Percentiles rank a stretch among this genome's conserved stretches.
These are phyloP conservation scores for Soucietia sequanensis DNA, from an alignment of 805 yeast species.

Conservation along the genomic window DNA sequence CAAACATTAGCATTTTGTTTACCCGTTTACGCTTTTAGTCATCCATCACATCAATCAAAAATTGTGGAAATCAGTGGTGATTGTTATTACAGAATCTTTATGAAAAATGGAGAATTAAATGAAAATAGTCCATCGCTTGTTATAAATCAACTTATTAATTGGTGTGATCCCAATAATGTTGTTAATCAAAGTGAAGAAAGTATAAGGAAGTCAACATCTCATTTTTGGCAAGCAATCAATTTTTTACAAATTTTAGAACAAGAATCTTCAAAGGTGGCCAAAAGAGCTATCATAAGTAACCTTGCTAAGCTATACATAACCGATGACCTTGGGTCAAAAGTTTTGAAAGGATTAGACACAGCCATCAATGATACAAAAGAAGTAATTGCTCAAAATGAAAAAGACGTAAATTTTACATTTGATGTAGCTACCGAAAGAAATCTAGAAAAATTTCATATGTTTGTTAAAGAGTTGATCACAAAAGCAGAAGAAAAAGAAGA, in stretches of 20 bases:
- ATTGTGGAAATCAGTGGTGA: conserved; percentile 65
- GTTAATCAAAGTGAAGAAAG: conserved; percentile 48
- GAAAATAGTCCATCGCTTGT: conserved; percentile 49
- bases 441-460: conserved; percentile 28
- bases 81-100: conserved; percentile 57
- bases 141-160: conserved; percentile 69
- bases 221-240: conserved; percentile 54
- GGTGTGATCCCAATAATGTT: conserved; percentile 80
- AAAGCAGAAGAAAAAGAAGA: conserved; percentile 22
- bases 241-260: conserved; percentile 50
- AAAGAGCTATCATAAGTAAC: conserved; percentile 52
- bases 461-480: conserved; percentile 20
- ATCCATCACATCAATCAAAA: conserved; percentile 64
- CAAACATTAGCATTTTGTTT: conserved; percentile 85
- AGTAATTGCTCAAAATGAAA: conserved; percentile 18
- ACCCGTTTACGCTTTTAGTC: conserved; percentile 84
- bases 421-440: conserved; percentile 30
- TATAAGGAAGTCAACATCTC: conserved; percentile 45
- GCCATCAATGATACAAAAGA: conserved; percentile 33
- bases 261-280: conserved; percentile 50
- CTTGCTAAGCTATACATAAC: conserved; percentile 45
- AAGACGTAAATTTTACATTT: conserved; percentile 28
- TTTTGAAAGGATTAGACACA: conserved; percentile 30
- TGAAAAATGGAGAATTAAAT: conserved; percentile 24
- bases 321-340: conserved; percentile 25